Conservation (phyloP, 2,329 filamentous ascomycete genomes). For the Atkinsonella hypoxylon region DNA sequence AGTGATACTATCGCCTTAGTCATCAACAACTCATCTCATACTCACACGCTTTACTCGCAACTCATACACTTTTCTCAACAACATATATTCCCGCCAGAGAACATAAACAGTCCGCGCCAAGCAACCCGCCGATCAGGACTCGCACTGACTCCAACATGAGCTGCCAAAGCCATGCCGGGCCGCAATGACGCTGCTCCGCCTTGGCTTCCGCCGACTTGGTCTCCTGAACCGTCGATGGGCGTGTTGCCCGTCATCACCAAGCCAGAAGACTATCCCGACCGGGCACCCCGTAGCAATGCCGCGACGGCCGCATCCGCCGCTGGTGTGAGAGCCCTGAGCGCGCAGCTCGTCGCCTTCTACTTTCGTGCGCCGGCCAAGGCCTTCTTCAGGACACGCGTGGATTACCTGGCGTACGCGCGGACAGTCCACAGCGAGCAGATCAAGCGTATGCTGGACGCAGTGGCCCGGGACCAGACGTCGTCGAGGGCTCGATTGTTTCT, state of each 20-base stretch:
- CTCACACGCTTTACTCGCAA: background rate
- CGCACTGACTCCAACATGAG: constrained; percentile 15
- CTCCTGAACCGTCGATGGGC: constrained; percentile 19
- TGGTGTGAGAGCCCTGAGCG: constrained; percentile 69
- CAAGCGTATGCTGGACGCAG: constrained; percentile 23
- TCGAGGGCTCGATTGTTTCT: constrained; percentile 22
- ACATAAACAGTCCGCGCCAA: background rate
- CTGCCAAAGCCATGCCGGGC: constrained; percentile 22
- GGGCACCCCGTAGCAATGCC: constrained; percentile 39
- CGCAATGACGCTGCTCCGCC: constrained; percentile 19
- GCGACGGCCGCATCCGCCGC: constrained; percentile 72
- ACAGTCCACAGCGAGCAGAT: constrained; percentile 37
- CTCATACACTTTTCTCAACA: background rate
- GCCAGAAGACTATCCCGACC: constrained; percentile 30
- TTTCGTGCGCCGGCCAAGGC: constrained; percentile 85
- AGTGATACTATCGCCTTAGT: too few species aligned
- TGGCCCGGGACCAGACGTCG: constrained; percentile 21
- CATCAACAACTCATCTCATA: background rate
- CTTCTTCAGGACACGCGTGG: constrained; percentile 82
- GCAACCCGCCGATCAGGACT: background rate
- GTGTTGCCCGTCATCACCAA: constrained; percentile 30
- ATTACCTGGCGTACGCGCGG: constrained; percentile 57
- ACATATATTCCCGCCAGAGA: background rate
- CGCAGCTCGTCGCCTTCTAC: constrained; percentile 79
- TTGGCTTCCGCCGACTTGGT: constrained; percentile 12